These are phyloP conservation scores for Chlamydomonas eustigma DNA, from an alignment of 139 green algal genomes.

Conservation along the genomic window DNA sequence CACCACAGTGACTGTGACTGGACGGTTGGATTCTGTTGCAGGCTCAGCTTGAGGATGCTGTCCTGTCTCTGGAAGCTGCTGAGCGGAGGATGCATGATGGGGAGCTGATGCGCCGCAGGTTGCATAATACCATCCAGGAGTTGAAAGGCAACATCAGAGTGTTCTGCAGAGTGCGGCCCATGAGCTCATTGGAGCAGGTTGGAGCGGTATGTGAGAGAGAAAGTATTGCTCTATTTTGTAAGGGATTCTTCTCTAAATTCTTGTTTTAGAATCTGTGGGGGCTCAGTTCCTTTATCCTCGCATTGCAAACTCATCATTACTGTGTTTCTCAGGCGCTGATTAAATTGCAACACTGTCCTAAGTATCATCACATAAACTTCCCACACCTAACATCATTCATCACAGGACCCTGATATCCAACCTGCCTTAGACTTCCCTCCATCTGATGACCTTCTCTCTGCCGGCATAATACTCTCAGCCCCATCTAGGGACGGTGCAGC, in stretches of 20 bases:
- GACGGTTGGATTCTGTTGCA: too few relatives aligned
- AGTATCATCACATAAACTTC: too few relatives aligned
- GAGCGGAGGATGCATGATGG: conserved; percentile 60
- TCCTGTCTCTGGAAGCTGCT: conserved; percentile 39
- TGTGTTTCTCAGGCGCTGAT: too few relatives aligned
- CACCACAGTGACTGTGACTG: too few relatives aligned
- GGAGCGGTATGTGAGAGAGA: background rate
- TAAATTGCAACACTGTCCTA: too few relatives aligned
- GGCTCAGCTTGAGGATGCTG: conserved; percentile 35
- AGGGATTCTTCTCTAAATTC: too few relatives aligned
- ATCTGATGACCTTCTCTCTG: conserved; percentile 38
- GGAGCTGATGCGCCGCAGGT: conserved; percentile 65
- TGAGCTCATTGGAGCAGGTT: conserved; percentile 28
- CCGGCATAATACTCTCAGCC: background rate
- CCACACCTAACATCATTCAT: background rate
- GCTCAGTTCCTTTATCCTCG: too few relatives aligned
- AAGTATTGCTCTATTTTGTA: too few relatives aligned
- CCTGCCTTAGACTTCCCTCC: conserved; percentile 26
- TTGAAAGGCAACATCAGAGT: conserved; percentile 94
- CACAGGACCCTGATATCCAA: conserved; percentile 19
- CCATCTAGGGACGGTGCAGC: background rate
- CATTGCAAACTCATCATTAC: too few relatives aligned
- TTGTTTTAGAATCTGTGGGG: too few relatives aligned
- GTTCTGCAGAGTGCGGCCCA: conserved; percentile 82
- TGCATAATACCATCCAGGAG: conserved; percentile 90